phyloP scores from a whole-genome alignment of 2,329 filamentous ascomycete genomes.

The Bisporella sp. region DNA sequence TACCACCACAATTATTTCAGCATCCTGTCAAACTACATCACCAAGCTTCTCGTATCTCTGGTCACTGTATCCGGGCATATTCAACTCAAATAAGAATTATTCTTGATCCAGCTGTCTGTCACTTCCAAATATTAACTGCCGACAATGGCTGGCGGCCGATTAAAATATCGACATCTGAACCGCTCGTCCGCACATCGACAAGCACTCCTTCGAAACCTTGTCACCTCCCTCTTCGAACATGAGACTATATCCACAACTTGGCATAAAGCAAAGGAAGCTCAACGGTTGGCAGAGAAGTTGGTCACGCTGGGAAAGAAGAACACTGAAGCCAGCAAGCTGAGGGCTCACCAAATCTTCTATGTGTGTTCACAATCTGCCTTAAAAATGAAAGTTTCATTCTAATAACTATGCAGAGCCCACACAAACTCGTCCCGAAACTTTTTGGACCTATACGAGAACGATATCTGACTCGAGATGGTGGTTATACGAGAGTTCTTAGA shows the following conservation, averaged over 20 bases:
- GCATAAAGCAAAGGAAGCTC: constrained; percentile 95
- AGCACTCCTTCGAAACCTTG: constrained; percentile 89
- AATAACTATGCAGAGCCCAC: constrained; percentile 50
- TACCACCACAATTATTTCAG: too few species aligned
- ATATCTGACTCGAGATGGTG: constrained; percentile 73
- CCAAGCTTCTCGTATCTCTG: too few species aligned
- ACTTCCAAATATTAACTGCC: too few species aligned
- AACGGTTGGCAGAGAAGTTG: constrained; percentile 86
- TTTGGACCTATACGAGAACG: constrained; percentile 76
- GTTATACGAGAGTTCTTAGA: constrained; percentile 90
- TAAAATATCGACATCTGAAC: constrained; percentile 84
- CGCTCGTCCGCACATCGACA: constrained; percentile 82
- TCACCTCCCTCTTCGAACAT: constrained; percentile 88
- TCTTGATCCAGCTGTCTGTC: too few species aligned
- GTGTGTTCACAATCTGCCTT: constrained; percentile 47
- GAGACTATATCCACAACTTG: constrained; percentile 94
- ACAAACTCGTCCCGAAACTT: constrained; percentile 72
- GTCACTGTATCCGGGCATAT: too few species aligned
- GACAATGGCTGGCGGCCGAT: constrained; percentile 74
- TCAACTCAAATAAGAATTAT: too few species aligned
- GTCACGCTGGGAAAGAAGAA: constrained; percentile 92
- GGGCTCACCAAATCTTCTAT: constrained; percentile 76
- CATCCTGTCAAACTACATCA: too few species aligned
- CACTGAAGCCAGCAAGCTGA: constrained; percentile 70
- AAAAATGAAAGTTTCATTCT: not conserved